phyloP scores from a whole-genome alignment of 257 asterid genomes.

The Catharanthus roseus region DNA sequence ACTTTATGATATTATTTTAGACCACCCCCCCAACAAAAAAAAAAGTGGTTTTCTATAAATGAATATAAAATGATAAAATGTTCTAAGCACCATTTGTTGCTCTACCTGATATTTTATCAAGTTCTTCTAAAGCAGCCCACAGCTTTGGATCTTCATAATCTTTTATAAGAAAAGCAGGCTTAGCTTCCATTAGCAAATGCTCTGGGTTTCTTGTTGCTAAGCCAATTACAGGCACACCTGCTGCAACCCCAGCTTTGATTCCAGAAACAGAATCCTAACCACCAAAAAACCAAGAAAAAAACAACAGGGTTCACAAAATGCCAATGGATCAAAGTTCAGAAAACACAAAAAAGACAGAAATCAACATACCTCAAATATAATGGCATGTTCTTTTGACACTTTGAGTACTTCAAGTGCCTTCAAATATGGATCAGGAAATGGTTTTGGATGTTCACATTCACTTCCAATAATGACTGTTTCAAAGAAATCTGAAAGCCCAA shows the following conservation, averaged over 20 bases:
- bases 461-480: constrained; percentile 64
- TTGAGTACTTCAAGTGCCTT: constrained; percentile 83
- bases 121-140: constrained; percentile 69
- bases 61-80: not conserved
- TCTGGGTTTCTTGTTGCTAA: constrained; percentile 81
- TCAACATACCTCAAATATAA: constrained; percentile 68
- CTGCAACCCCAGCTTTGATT: constrained; percentile 92
- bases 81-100: not conserved
- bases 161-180: constrained; percentile 74
- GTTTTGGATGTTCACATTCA: constrained; percentile 82
- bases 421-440: constrained; percentile 84
- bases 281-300: not conserved
- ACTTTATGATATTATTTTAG: no score
- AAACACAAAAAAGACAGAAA: constrained; percentile 6
- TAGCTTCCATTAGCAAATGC: constrained; percentile 56
- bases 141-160: constrained; percentile 84
- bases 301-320: no score
- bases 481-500: constrained; percentile 84
- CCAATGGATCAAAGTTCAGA: no score
- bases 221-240: constrained; percentile 81
- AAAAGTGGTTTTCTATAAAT: not conserved
- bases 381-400: constrained; percentile 78
- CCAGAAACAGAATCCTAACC: constrained; percentile 89
- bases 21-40: no score
- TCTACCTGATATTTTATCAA: constrained; percentile 38